Evolutionary conservation across 2,329 filamentous ascomycete genomes (phyloP), one percentile per base, ranked within the genome.

Genomic region (Xylariaceae sp.): DNA sequence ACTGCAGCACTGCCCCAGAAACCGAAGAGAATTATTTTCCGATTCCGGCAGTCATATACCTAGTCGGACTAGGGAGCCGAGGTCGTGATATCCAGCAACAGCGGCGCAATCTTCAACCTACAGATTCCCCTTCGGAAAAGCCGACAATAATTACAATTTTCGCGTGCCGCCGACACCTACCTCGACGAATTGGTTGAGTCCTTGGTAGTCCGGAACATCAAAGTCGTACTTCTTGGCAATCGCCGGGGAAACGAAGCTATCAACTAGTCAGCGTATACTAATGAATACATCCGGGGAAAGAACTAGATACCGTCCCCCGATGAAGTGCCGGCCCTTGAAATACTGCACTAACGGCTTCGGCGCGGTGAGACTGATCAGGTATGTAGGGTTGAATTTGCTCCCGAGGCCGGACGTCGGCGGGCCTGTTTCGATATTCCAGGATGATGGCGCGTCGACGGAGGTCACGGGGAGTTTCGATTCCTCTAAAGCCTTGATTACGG

Each of bases 361-460:
- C 9, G 94, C 94, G 45, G 92, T 96, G 66, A 99, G 75, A 68
- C 89, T 95, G 61, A 99, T 85, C 54, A 99, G 75, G 18, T 86
- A 85, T 32, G 80, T 76, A 60, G 94, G 94, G 74, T 88, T 85
- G 67, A 95, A 97, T 4, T 78, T 83, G 64, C 86, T 86, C 0
- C 91, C 92, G 0, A 89, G 79, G 0, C 90, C 92, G 1, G 84
- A 81, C 49, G 77, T 74, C 10, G 92, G 91, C 8, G 92, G 92
- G 0, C 94, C 94, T 10, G 78, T 76, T 66, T 96, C 89, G 53
- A 99, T 95, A 70, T 94, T 85, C 94, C 94, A 99, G 1, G 89
- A 94, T 30, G 89, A 95, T 1, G 94, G 94, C 6, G 89, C 91
- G 72, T 99, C 94, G 19, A 99, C 89, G 2, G 90, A 88, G 2